Percentiles rank a stretch among this genome's conserved stretches.
Evolutionary conservation across 2,329 filamentous ascomycete genomes (phyloP).

Genomic region (Xylaria sp.): DNA sequence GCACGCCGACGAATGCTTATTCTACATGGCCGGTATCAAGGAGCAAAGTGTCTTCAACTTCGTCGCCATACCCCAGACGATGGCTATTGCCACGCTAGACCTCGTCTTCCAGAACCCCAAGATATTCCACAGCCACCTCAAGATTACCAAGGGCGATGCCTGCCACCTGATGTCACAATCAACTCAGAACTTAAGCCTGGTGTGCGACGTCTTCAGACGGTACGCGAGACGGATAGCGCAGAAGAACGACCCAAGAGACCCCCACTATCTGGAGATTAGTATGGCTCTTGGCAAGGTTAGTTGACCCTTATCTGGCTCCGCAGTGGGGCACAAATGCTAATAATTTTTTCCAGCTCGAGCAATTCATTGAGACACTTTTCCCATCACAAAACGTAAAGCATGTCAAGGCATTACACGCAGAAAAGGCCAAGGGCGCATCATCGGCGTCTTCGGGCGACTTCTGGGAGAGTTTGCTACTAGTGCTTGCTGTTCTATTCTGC

Average conservation of each 20-base stretch:
- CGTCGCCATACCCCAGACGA: constrained; percentile 93
- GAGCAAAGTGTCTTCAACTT: constrained; percentile 99
- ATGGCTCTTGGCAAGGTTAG: constrained; percentile 84
- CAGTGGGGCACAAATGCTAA: constrained; percentile 18
- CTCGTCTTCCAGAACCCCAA: constrained; percentile 89
- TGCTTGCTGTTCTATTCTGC: constrained; percentile 72
- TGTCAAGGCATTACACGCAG: constrained; percentile 55
- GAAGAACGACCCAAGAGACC: constrained; percentile 94
- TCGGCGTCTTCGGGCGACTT: constrained; percentile 59
- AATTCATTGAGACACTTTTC: constrained; percentile 95
- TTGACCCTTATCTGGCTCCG: constrained; percentile 12
- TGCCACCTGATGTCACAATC: constrained; percentile 92
- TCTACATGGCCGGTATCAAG: constrained; percentile 93
- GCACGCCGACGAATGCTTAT: constrained; percentile 92
- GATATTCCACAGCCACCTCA: constrained; percentile 88
- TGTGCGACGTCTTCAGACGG: constrained; percentile 83
- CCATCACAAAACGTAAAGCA: constrained; percentile 80
- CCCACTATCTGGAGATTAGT: constrained; percentile 91
- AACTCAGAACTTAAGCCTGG: constrained; percentile 84
- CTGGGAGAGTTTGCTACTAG: constrained; percentile 72
- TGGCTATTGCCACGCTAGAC: constrained; percentile 96
- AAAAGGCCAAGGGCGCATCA: constrained; percentile 56
- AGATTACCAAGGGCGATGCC: constrained; percentile 95
- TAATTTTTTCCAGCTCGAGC: constrained; percentile 73
- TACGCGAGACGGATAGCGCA: constrained; percentile 85